Base-by-base conservation (phyloP, 176 grass and related monocot species). In the Juncus inflexus region DNA sequence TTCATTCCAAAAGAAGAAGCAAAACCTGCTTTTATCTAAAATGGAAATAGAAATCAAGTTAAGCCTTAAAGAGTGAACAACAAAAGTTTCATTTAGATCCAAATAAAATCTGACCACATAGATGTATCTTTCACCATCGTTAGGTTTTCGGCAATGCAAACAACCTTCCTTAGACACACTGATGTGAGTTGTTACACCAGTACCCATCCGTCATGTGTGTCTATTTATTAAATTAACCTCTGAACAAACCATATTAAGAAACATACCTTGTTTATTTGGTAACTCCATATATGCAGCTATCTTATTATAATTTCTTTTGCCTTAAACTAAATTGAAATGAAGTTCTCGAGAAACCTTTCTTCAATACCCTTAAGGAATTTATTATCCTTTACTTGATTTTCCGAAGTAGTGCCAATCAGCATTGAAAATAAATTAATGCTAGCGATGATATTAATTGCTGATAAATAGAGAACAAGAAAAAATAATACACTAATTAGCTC, bases 121-220 rank as follows among this genome's bases (percentile, higher is more conserved):
- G 28, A 76, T 58, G 47, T 12, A 76, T 65, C 12, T 66, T 65
- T 76, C n/a, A 66, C 2, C 28, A 65, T 76, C 45, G 65, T 4
- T 75, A 51, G 72, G 0, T 7, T 28, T 55, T 47, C 50, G 35
- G 3, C 9, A 54, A 15, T 42, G 53, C 10, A 37, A 15, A 3
- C 73, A 66, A 65, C 5, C 36, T 1, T 43, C 3, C 35, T 64
- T 55, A 49, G 16, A 58, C 2, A 65, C 12, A 76, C 61, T 56
- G 4, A 65, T 65, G 35, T 65, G 8, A 65, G 43, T 52, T 40
- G 61, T 65, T 55, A 59, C 61, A 75, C 3, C 9, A 13, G 39
- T 62, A 50, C 62, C 40, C 62, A 74, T 50, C 42, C 43, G 64
- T 10, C 19, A 65, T 54, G 43, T 64, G 14, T 65, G 19, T 55